Conservation (phyloP, 2,329 filamentous ascomycete genomes). For the Zasmidium citrigriseum region DNA sequence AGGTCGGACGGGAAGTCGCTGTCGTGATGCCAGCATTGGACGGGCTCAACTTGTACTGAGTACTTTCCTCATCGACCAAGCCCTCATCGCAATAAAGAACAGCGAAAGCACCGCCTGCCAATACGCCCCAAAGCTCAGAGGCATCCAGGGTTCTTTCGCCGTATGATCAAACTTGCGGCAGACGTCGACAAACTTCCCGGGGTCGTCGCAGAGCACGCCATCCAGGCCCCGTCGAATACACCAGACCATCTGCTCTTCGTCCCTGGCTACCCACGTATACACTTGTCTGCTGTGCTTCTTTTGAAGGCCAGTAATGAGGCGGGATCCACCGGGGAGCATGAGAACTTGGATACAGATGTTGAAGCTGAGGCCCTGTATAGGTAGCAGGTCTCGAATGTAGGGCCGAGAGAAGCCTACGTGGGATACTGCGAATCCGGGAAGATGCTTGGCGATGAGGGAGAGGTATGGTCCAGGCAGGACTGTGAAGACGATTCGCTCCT, state of each 20-base stretch:
- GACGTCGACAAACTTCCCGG: slow-evolving; percentile 65
- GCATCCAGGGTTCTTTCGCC: neutral
- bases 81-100: neutral
- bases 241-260: slow-evolving; percentile 77
- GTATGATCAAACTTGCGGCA: slow-evolving; percentile 39
- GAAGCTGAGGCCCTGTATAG: slow-evolving; percentile 68
- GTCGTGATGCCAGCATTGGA: too few relatives aligned
- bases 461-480: slow-evolving; percentile 79
- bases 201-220: slow-evolving; percentile 83
- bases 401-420: slow-evolving; percentile 65
- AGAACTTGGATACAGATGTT: slow-evolving; percentile 74
- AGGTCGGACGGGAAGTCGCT: too few relatives aligned
- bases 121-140: neutral
- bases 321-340: slow-evolving; percentile 64
- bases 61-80: neutral
- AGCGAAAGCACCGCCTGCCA: neutral
- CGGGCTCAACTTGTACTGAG: too few relatives aligned
- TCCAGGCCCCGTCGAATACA: slow-evolving; percentile 66
- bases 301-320: slow-evolving; percentile 57
- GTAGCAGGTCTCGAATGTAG: slow-evolving; percentile 69
- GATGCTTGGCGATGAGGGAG: slow-evolving; percentile 59
- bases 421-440: slow-evolving; percentile 63
- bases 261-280: slow-evolving; percentile 84
- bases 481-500: slow-evolving; percentile 71
- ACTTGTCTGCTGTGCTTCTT: slow-evolving; percentile 56